Conservation (phyloP, 495 filamentous ascomycete genomes). For the Achaetomiella virescens region DNA sequence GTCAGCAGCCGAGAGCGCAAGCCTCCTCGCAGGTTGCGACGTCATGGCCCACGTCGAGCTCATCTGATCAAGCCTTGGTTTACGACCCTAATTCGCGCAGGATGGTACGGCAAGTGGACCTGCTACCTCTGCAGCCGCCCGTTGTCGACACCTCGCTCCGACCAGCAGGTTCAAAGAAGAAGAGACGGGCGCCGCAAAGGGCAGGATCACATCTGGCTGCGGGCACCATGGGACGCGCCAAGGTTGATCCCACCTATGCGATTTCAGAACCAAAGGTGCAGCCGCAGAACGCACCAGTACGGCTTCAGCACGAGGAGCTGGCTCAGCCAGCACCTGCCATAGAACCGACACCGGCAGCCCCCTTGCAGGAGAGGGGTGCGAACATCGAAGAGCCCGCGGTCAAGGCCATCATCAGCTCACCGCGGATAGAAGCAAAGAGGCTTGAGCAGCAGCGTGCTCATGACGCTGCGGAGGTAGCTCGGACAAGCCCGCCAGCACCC, state of each 20-base stretch:
- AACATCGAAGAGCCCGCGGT: conserved; percentile 15
- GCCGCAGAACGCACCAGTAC: background rate
- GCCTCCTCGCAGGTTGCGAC: conserved; percentile 7
- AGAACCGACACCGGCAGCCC: background rate
- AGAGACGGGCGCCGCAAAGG: conserved; percentile 39
- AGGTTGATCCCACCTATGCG: conserved; percentile 23
- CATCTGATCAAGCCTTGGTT: conserved; percentile 37
- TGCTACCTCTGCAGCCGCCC: conserved; percentile 32
- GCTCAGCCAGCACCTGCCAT: background rate
- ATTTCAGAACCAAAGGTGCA: conserved; percentile 34
- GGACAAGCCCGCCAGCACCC: background rate
- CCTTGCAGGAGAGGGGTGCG: background rate
- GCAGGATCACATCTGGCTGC: conserved; percentile 33
- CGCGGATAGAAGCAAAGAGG: conserved; percentile 15
- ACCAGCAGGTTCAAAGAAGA: conserved; percentile 48
- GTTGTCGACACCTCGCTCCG: conserved; percentile 43
- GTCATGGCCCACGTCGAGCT: conserved; percentile 20
- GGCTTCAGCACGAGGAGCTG: background rate
- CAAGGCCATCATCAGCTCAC: conserved; percentile 16
- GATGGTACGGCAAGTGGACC: conserved; percentile 39
- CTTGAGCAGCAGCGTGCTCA: conserved; percentile 10
- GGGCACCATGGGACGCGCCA: conserved; percentile 29
- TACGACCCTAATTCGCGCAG: conserved; percentile 55
- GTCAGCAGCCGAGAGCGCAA: conserved; percentile 3
- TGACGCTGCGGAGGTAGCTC: background rate